Evolutionary conservation across 1,284 basidiomycete species (phyloP).

Genomic region (Volvariella surrecta): DNA sequence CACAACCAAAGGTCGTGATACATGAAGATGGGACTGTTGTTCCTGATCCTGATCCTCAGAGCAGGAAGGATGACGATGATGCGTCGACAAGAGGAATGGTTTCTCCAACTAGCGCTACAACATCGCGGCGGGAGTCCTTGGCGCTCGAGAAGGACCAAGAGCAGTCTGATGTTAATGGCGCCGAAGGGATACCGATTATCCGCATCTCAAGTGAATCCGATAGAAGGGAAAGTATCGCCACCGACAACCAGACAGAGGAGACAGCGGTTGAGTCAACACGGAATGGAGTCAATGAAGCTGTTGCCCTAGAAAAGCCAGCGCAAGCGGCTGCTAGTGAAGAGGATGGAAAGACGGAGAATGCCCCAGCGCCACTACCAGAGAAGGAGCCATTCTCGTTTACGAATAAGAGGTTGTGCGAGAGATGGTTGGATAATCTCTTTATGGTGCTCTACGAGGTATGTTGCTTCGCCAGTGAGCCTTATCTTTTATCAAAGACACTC

Average conservation of each 20-base stretch:
- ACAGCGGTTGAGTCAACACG: conserved; percentile 20
- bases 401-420: conserved; percentile 94
- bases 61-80: conserved; percentile 50
- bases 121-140: conserved; percentile 11
- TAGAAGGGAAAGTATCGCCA: conserved; percentile 25
- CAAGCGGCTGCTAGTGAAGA: conserved; percentile 47
- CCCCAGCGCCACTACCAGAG: conserved; percentile 17
- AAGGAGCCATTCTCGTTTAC: conserved; percentile 83
- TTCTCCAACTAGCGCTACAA: conserved; percentile 25
- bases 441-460: conserved; percentile 95
- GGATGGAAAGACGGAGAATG: conserved; percentile 25
- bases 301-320: conserved; percentile 49
- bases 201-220: conserved; percentile 81
- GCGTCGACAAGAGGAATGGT: conserved; percentile 62
- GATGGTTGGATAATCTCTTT: conserved; percentile 98
- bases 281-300: conserved; percentile 22
- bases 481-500: conserved; percentile 1
- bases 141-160: conserved; percentile 10
- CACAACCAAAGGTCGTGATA: conserved; percentile 29
- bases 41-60: conserved; percentile 11
- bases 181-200: conserved; percentile 68
- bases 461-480: neutral
- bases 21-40: conserved; percentile 48
- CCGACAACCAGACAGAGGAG: conserved; percentile 20
- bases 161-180: conserved; percentile 14